These are phyloP conservation scores for Berberis vulgaris DNA, from an alignment of 164 flowering plant genomes.

Conservation along the genomic window DNA sequence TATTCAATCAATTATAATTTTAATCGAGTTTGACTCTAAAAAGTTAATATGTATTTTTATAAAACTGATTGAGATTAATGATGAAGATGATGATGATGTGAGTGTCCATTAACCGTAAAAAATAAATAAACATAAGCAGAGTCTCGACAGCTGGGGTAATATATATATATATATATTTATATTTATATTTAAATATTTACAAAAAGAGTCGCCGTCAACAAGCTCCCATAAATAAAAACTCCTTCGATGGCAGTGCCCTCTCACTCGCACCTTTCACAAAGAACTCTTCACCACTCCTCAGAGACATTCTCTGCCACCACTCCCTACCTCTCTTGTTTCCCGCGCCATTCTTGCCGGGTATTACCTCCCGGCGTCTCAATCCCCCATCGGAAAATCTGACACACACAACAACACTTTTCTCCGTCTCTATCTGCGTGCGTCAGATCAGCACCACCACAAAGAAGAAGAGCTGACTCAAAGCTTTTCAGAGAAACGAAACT, in stretches of 20 bases:
- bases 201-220: no score
- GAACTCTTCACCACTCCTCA: neutral
- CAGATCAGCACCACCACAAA: neutral
- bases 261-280: neutral
- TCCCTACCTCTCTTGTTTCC: neutral
- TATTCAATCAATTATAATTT: no score
- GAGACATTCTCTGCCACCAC: neutral
- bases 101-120: no score
- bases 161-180: no score
- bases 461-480: neutral
- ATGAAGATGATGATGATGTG: no score
- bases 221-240: neutral
- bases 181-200: no score
- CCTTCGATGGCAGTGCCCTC: neutral
- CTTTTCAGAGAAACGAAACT: neutral
- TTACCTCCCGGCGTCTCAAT: neutral
- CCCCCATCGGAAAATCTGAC: neutral
- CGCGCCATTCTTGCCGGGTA: neutral
- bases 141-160: no score
- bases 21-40: no score
- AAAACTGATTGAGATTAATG: no score
- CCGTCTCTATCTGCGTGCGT: neutral
- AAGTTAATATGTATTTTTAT: no score
- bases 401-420: conserved; percentile 1
- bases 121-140: no score